Conservation (phyloP, 768 basidiomycete species). For the Termitomyces sp. region DNA sequence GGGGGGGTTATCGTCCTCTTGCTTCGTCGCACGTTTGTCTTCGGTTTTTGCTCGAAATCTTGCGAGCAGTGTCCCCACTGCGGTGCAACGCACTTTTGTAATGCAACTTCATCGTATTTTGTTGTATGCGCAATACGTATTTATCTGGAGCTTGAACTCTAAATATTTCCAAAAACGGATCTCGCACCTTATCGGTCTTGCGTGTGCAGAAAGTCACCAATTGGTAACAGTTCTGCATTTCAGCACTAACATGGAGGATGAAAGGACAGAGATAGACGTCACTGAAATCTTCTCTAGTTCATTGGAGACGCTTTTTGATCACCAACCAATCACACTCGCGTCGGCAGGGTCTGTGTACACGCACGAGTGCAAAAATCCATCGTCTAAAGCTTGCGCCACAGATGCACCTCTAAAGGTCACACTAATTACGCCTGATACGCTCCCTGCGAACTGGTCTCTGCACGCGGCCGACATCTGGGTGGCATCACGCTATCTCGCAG, state of each 20-base stretch:
- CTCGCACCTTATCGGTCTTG: neutral
- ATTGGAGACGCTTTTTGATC: conserved; percentile 56
- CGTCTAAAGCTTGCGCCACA: conserved; percentile 11
- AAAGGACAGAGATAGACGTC: conserved; percentile 27
- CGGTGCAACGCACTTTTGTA: neutral
- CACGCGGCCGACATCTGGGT: conserved; percentile 79
- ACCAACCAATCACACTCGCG: conserved; percentile 54
- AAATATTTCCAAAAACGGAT: conserved; percentile 3
- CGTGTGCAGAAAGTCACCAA: neutral
- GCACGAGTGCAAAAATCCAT: conserved; percentile 26
- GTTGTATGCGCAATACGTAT: neutral
- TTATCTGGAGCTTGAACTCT: conserved; percentile 5
- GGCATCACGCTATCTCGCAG: conserved; percentile 60
- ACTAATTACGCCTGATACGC: conserved; percentile 59
- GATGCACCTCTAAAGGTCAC: conserved; percentile 25
- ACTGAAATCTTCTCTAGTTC: conserved; percentile 70
- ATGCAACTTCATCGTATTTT: neutral
- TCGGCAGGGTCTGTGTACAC: conserved; percentile 49
- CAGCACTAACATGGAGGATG: conserved; percentile 8
- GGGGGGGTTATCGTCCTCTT: neutral
- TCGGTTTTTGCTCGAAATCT: neutral
- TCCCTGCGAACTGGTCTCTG: conserved; percentile 64
- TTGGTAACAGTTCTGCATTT: neutral
- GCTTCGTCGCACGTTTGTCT: neutral
- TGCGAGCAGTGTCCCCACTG: neutral